Percentiles rank a stretch among this genome's conserved stretches.
Conservation (phyloP, 192 early-diverging fungal genomes). For the Podila epigama region DNA sequence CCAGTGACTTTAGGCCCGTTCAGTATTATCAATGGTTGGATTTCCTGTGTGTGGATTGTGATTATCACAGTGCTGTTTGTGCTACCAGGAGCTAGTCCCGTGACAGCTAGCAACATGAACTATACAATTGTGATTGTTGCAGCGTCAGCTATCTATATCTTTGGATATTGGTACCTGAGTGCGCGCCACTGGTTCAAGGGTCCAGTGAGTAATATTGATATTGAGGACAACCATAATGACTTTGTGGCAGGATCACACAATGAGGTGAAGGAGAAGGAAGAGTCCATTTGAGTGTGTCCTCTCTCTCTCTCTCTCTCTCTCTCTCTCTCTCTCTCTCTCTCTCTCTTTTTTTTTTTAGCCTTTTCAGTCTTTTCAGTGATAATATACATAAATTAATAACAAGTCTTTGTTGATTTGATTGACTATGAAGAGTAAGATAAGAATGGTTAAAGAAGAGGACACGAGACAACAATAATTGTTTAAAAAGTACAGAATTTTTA, state of each 20-base stretch:
- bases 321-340: too few species aligned
- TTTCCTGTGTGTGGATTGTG: conserved; percentile 50
- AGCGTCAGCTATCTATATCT: conserved; percentile 29
- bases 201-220: conserved; percentile 47
- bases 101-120: conserved; percentile 50
- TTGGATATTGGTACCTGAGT: conserved; percentile 51
- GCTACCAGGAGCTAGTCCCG: conserved; percentile 42
- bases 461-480: neutral
- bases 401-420: too few species aligned
- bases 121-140: conserved; percentile 53
- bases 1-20: conserved; percentile 48
- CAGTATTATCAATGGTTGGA: conserved; percentile 41
- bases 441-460: neutral
- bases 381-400: too few species aligned
- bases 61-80: conserved; percentile 54
- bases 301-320: too few species aligned
- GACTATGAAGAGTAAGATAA: too few species aligned
- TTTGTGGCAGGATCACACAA: conserved; percentile 14
- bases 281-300: too few species aligned
- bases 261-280: conserved; percentile 6
- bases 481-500: neutral
- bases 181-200: conserved; percentile 54
- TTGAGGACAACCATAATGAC: conserved; percentile 29
- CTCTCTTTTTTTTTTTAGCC: too few species aligned
- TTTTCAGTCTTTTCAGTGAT: too few species aligned